These are phyloP conservation scores for Xylaria cubensis DNA, from an alignment of 495 filamentous ascomycete species.

Conservation along the genomic window DNA sequence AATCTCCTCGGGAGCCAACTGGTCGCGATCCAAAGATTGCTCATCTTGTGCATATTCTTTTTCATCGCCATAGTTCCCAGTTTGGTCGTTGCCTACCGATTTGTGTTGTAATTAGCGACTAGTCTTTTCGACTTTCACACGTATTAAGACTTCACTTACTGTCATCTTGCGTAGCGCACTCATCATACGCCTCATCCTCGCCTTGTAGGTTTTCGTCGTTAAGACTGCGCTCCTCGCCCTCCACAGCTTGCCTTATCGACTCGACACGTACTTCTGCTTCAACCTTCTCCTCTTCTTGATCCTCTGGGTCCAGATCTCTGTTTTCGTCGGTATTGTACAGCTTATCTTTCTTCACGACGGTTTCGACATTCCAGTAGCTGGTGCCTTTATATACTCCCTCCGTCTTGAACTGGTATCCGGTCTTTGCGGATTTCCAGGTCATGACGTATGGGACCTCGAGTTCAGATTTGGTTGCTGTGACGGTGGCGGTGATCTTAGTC, in stretches of 20 bases:
- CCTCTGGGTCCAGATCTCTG: neutral
- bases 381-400: neutral
- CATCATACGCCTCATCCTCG: neutral
- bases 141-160: neutral
- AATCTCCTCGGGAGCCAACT: neutral
- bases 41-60: neutral
- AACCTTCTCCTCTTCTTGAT: neutral
- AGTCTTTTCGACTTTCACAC: neutral
- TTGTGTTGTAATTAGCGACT: neutral
- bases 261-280: neutral
- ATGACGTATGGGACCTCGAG: neutral
- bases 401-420: neutral
- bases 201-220: neutral
- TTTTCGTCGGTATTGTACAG: neutral
- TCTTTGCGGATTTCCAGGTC: slow-evolving; percentile 6
- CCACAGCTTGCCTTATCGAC: neutral
- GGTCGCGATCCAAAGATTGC: neutral
- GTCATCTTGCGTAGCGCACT: neutral
- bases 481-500: neutral
- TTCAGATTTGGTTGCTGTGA: neutral
- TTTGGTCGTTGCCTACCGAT: neutral
- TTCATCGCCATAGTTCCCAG: neutral
- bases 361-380: neutral
- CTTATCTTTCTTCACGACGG: neutral
- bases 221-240: neutral